Percentiles rank a stretch among this genome's conserved stretches.
These are phyloP conservation scores for Neoboletus subvelutipes DNA, from an alignment of 768 basidiomycete genomes.

Conservation along the genomic window DNA sequence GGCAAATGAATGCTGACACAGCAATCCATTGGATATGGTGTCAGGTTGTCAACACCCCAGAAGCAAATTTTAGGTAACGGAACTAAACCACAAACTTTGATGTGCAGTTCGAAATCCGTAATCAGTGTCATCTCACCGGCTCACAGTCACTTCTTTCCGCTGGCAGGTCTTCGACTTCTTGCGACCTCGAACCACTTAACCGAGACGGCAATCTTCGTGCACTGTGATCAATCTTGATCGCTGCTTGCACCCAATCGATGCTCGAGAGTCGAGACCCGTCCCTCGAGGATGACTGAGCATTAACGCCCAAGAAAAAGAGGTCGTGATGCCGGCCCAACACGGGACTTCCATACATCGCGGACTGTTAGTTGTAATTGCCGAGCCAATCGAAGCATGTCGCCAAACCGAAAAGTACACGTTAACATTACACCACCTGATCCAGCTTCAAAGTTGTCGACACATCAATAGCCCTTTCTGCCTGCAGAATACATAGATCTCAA, in stretches of 20 bases:
- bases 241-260: too few relatives aligned
- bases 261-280: neutral
- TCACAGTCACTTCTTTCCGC: too few relatives aligned
- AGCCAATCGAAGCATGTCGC: too few relatives aligned
- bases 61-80: conserved; percentile 2
- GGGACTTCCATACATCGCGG: too few relatives aligned
- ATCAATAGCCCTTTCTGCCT: neutral
- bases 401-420: too few relatives aligned
- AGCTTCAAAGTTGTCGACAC: neutral
- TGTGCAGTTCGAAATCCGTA: neutral
- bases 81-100: too few relatives aligned
- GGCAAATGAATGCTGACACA: conserved; percentile 26
- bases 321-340: too few relatives aligned
- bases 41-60: neutral
- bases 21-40: conserved; percentile 2
- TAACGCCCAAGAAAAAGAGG: too few relatives aligned
- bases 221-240: neutral
- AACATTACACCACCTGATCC: too few relatives aligned
- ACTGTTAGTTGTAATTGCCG: too few relatives aligned
- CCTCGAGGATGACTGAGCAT: too few relatives aligned
- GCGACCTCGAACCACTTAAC: neutral
- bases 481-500: neutral
- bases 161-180: neutral
- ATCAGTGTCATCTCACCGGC: too few relatives aligned
- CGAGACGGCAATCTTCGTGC: neutral